These are phyloP conservation scores for Ilex paraguariensis DNA, from an alignment of 305 asterid genomes.

Conservation along the genomic window DNA sequence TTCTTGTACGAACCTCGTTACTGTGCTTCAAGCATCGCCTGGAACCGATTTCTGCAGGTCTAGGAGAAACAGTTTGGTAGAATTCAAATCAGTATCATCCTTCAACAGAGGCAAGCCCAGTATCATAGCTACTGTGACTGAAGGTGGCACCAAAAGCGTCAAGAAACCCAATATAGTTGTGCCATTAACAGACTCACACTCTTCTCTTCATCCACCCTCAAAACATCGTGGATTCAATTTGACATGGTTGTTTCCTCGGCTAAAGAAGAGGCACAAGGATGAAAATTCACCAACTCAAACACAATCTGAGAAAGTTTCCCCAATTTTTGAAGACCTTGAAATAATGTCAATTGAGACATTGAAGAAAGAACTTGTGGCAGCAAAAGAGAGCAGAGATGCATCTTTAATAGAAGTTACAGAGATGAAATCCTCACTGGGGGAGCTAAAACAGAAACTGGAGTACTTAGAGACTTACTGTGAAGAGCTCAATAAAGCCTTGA, in stretches of 20 bases:
- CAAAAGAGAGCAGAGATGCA: constrained; percentile 49
- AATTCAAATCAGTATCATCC: constrained; percentile 32
- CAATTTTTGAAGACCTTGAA: constrained; percentile 11
- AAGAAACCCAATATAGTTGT: constrained; percentile 29
- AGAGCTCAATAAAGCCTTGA: constrained; percentile 59
- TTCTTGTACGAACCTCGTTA: constrained; percentile 30
- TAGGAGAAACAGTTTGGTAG: constrained; percentile 32
- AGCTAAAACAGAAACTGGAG: constrained; percentile 61
- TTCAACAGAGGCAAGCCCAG: constrained; percentile 31
- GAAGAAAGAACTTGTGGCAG: constrained; percentile 54
- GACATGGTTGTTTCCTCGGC: constrained; percentile 41
- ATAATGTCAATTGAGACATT: constrained; percentile 30
- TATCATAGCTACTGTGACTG: constrained; percentile 18
- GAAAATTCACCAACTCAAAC: constrained; percentile 12
- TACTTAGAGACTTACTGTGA: constrained; percentile 70
- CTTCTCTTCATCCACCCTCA: constrained; percentile 32
- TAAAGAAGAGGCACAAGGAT: constrained; percentile 44
- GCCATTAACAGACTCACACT: constrained; percentile 39
- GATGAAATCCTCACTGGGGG: constrained; percentile 55
- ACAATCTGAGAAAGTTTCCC: constrained; percentile 26
- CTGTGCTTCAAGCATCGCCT: constrained; percentile 32
- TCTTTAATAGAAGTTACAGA: constrained; percentile 56
- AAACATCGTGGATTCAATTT: constrained; percentile 26
- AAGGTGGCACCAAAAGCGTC: constrained; percentile 12
- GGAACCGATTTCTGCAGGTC: constrained; percentile 38